phyloP scores from a whole-genome alignment of 2,329 filamentous ascomycete species.

The Pezicula radicicola region DNA sequence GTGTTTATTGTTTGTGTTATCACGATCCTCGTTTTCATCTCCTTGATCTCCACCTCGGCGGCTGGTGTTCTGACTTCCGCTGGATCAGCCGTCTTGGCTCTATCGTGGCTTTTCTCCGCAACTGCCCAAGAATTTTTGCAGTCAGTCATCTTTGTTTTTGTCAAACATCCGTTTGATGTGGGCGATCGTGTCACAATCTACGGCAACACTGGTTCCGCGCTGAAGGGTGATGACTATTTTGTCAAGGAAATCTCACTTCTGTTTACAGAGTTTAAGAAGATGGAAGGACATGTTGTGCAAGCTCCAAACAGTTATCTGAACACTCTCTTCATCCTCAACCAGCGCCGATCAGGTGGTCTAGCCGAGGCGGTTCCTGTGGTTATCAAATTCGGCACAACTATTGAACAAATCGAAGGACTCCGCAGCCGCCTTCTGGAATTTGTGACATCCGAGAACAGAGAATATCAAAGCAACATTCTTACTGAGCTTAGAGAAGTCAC shows the following conservation, averaged over 20 bases:
- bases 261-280: slow-evolving; percentile 98
- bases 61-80: slow-evolving; percentile 86
- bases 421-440: slow-evolving; percentile 80
- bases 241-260: slow-evolving; percentile 91
- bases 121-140: slow-evolving; percentile 94
- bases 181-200: slow-evolving; percentile 91
- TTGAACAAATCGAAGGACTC: slow-evolving; percentile 79
- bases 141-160: slow-evolving; percentile 91
- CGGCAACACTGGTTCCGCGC: slow-evolving; percentile 76
- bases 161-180: slow-evolving; percentile 97
- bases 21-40: slow-evolving; percentile 80
- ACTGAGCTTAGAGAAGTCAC: slow-evolving; percentile 79
- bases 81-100: slow-evolving; percentile 80
- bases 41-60: slow-evolving; percentile 86
- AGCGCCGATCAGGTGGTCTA: slow-evolving; percentile 82
- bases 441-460: slow-evolving; percentile 80
- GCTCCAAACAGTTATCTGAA: slow-evolving; percentile 94
- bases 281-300: slow-evolving; percentile 94
- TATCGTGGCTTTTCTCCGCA: slow-evolving; percentile 89
- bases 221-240: slow-evolving; percentile 89
- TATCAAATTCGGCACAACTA: slow-evolving; percentile 84
- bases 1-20: slow-evolving; percentile 82
- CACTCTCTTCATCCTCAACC: slow-evolving; percentile 90
- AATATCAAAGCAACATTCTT: slow-evolving; percentile 82
- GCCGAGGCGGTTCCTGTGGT: slow-evolving; percentile 82